These are phyloP conservation scores for Coffea humblotiana DNA, from an alignment of 305 asterid genomes.

Conservation along the genomic window DNA sequence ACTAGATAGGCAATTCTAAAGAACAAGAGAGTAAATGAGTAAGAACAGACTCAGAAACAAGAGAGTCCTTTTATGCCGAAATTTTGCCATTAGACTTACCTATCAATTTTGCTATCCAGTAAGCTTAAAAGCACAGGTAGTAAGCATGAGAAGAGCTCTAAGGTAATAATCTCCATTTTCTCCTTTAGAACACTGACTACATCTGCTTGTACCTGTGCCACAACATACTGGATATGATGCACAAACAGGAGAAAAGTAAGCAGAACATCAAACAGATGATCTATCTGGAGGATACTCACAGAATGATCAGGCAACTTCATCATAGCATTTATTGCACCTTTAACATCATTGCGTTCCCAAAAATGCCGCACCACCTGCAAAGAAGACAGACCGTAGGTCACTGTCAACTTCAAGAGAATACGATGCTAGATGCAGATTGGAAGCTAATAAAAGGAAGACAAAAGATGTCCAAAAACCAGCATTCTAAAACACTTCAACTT, in stretches of 20 bases:
- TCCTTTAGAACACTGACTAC: slow-evolving; percentile 64
- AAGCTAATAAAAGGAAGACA: too few species aligned
- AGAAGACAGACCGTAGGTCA: slow-evolving; percentile 16
- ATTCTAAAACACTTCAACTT: too few species aligned
- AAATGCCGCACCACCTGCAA: slow-evolving; percentile 86
- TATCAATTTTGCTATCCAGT: slow-evolving; percentile 80
- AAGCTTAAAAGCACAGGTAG: slow-evolving; percentile 87
- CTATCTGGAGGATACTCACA: slow-evolving; percentile 50
- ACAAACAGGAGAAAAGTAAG: slow-evolving; percentile 12
- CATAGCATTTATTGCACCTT: slow-evolving; percentile 86
- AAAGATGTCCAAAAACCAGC: too few species aligned
- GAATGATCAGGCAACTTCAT: slow-evolving; percentile 82
- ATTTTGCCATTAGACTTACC: slow-evolving; percentile 38
- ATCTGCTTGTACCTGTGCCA: slow-evolving; percentile 67
- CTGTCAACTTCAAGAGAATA: slow-evolving; percentile 21
- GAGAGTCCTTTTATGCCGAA: too few species aligned
- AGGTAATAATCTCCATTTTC: slow-evolving; percentile 65
- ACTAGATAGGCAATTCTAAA: neutral
- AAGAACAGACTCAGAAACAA: neutral
- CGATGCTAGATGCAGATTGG: slow-evolving; percentile 4
- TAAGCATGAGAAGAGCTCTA: slow-evolving; percentile 84
- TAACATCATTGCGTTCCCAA: slow-evolving; percentile 89
- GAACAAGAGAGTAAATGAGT: neutral
- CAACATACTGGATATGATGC: slow-evolving; percentile 2
- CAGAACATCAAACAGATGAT: neutral